Conservation (phyloP, 2,329 filamentous ascomycete genomes). For the Exophiala viscosa region DNA sequence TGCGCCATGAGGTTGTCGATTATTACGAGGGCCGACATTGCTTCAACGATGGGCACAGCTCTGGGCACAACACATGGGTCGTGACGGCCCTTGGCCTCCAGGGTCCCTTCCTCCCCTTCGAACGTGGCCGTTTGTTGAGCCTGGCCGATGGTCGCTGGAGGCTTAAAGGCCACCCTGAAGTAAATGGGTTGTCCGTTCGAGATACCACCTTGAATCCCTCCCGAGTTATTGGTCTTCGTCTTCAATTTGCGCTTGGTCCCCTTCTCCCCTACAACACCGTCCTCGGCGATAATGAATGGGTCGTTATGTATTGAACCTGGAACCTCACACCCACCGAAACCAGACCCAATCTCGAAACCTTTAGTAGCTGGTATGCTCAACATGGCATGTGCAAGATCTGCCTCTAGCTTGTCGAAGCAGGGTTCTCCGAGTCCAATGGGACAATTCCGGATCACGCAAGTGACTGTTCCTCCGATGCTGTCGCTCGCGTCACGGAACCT, state of each 20-base stretch:
- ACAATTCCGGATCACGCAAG: conserved; percentile 83
- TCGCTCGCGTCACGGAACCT: conserved; percentile 74
- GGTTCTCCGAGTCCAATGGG: conserved; percentile 88
- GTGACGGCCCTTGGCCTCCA: conserved; percentile 90
- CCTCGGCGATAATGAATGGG: conserved; percentile 64
- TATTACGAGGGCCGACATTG: conserved; percentile 82
- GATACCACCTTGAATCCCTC: conserved; percentile 93
- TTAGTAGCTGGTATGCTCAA: conserved; percentile 92
- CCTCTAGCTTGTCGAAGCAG: conserved; percentile 93
- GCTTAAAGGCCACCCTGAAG: conserved; percentile 94
- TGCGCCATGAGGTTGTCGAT: conserved; percentile 86
- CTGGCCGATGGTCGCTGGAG: conserved; percentile 86
- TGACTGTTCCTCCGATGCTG: conserved; percentile 91
- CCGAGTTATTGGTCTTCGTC: conserved; percentile 91
- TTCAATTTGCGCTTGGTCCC: conserved; percentile 59
- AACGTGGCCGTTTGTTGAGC: conserved; percentile 81
- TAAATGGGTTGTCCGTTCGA: conserved; percentile 90
- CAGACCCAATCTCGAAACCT: conserved; percentile 91
- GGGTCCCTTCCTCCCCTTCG: conserved; percentile 67
- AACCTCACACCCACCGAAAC: conserved; percentile 81
- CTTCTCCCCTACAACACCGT: conserved; percentile 36
- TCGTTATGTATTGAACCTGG: conserved; percentile 92
- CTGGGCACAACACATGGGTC: conserved; percentile 90
- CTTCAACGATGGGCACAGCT: conserved; percentile 69
- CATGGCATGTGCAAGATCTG: conserved; percentile 87